Conservation (phyloP, 2,329 filamentous ascomycete genomes). For the Stemphylium beticola region DNA sequence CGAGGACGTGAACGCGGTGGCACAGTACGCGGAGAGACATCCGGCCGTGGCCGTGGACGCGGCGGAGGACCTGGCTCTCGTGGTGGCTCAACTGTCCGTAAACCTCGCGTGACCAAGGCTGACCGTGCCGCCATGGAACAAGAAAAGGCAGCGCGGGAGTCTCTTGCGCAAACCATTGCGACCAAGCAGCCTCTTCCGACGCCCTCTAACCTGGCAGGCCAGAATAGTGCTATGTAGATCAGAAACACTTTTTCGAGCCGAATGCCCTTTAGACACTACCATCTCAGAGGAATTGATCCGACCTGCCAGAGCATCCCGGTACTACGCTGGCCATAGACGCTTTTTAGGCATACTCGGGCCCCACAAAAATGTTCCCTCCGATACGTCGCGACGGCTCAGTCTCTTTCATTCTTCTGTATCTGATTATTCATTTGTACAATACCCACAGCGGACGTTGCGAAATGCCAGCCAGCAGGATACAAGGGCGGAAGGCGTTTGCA, state of each 20-base stretch:
- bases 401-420: slow-evolving; percentile 7
- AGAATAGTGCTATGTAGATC: slow-evolving; percentile 16
- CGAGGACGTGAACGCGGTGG: slow-evolving; percentile 63
- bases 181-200: slow-evolving; percentile 29
- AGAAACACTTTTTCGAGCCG: background rate
- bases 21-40: slow-evolving; percentile 51
- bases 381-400: background rate
- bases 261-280: background rate
- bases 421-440: slow-evolving; percentile 25
- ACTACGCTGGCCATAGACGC: background rate
- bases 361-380: background rate
- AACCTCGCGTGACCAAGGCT: slow-evolving; percentile 85
- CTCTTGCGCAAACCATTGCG: slow-evolving; percentile 47
- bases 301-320: background rate
- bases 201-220: slow-evolving; percentile 16
- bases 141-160: slow-evolving; percentile 79
- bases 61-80: slow-evolving; percentile 71
- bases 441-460: slow-evolving; percentile 11
- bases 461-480: slow-evolving; percentile 10
- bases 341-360: background rate
- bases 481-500: slow-evolving; percentile 8
- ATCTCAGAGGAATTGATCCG: background rate
- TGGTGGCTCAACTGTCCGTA: slow-evolving; percentile 75
- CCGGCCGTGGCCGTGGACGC: slow-evolving; percentile 53
- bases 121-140: slow-evolving; percentile 81